Evolutionary conservation across 352 stramenopile species (phyloP).

Genomic region (Blastocystis hominis): DNA sequence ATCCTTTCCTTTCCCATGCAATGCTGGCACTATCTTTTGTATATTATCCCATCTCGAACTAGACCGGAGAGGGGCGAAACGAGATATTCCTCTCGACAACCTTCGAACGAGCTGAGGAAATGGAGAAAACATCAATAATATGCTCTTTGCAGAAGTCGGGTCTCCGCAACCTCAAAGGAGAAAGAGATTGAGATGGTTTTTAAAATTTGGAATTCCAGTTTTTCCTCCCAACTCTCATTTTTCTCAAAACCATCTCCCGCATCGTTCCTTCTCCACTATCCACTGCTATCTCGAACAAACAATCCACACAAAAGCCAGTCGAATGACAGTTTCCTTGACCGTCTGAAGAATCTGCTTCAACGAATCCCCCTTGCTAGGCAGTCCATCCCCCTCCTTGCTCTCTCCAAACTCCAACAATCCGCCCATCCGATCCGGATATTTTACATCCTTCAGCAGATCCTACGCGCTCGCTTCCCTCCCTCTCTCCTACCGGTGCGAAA

Average conservation of each 20-base stretch:
- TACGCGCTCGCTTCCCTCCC: not conserved
- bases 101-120: not conserved
- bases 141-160: not conserved
- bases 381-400: not conserved
- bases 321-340: slow-evolving; percentile 3
- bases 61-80: not conserved
- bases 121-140: not conserved
- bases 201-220: too few species aligned
- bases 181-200: too few species aligned
- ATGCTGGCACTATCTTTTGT: not conserved
- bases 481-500: not conserved
- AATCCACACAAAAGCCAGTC: not conserved
- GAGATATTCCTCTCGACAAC: not conserved
- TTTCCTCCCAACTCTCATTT: too few species aligned
- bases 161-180: too few species aligned
- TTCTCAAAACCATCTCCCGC: too few species aligned
- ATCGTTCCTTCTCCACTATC: too few species aligned
- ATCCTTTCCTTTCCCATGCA: not conserved
- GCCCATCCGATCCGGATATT: slow-evolving; percentile 7
- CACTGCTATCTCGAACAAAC: not conserved
- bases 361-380: not conserved
- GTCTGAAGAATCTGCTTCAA: slow-evolving; percentile 21
- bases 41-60: not conserved
- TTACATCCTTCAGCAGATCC: slow-evolving; percentile 10
- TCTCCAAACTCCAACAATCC: slow-evolving; percentile 1